A percentile compares a stretch with the other conserved stretches of the same genome.
These are phyloP conservation scores for Debaryomyces nepalensis DNA, from an alignment of 1,139 yeast species.

Conservation along the genomic window DNA sequence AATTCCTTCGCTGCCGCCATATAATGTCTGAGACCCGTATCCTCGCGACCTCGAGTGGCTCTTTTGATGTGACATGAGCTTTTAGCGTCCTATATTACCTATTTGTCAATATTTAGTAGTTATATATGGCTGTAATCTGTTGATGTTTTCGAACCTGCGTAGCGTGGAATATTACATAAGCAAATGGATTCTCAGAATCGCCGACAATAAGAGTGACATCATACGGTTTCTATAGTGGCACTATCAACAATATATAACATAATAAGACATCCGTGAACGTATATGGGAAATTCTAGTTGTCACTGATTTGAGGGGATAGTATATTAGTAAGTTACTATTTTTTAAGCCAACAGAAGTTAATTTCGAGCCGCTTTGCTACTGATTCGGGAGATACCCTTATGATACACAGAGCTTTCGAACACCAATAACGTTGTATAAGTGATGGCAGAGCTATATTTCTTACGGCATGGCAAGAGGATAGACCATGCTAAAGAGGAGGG, in stretches of 20 bases:
- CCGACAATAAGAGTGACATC: constrained; percentile 11
- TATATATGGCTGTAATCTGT: background rate
- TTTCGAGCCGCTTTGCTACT: background rate
- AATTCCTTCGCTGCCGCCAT: background rate
- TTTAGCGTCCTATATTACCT: background rate
- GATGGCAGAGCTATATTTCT: constrained; percentile 48
- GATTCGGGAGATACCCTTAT: background rate
- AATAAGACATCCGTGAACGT: background rate
- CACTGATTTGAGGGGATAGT: constrained; percentile 1
- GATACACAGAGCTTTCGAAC: background rate
- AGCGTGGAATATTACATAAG: constrained; percentile 1
- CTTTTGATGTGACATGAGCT: constrained; percentile 7
- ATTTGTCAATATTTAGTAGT: background rate
- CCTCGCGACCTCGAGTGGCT: constrained; percentile 1
- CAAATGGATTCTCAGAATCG: constrained; percentile 1
- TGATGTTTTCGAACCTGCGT: constrained; percentile 2
- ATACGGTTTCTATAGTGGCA: constrained; percentile 7
- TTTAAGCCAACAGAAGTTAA: background rate
- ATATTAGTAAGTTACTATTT: background rate
- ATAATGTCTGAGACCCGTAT: constrained; percentile 1
- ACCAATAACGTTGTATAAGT: constrained; percentile 4
- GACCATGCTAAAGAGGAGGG: constrained; percentile 40
- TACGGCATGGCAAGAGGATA: constrained; percentile 52
- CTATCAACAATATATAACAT: constrained; percentile 7
- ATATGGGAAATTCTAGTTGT: constrained; percentile 5